phyloP scores from a whole-genome alignment of 2,329 filamentous ascomycete species.

The Seiridium unicorne region DNA sequence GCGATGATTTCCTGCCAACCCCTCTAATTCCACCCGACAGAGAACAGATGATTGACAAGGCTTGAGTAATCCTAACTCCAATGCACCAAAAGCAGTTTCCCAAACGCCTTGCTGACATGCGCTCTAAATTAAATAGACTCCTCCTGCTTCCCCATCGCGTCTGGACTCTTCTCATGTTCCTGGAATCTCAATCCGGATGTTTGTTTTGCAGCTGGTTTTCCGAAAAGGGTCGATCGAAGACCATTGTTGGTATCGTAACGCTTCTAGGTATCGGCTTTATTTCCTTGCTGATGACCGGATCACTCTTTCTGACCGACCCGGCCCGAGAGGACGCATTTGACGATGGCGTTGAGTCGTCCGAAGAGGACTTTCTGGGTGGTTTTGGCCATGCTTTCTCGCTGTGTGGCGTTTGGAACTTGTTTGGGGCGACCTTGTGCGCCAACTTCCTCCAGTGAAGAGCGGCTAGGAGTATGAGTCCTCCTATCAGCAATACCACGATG shows the following conservation, averaged over 20 bases:
- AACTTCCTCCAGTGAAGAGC: constrained; percentile 6
- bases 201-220: neutral
- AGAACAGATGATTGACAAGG: too few relatives aligned
- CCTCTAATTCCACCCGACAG: too few relatives aligned
- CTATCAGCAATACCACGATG: neutral
- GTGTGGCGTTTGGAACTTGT: neutral
- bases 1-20: too few relatives aligned
- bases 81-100: too few relatives aligned
- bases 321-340: neutral
- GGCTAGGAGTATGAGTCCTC: neutral
- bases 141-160: too few relatives aligned
- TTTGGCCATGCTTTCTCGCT: constrained; percentile 6
- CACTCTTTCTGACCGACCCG: neutral
- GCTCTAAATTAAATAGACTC: neutral
- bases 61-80: too few relatives aligned
- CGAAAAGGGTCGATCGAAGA: neutral
- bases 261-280: neutral
- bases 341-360: neutral
- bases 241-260: neutral
- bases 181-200: neutral
- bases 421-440: neutral
- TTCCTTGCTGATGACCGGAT: constrained; percentile 1
- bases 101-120: neutral
- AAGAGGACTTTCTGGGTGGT: neutral
- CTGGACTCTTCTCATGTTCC: neutral